Evolutionary conservation across 1,284 basidiomycete genomes (phyloP).

Genomic region (Coniferiporia sulphurascens): DNA sequence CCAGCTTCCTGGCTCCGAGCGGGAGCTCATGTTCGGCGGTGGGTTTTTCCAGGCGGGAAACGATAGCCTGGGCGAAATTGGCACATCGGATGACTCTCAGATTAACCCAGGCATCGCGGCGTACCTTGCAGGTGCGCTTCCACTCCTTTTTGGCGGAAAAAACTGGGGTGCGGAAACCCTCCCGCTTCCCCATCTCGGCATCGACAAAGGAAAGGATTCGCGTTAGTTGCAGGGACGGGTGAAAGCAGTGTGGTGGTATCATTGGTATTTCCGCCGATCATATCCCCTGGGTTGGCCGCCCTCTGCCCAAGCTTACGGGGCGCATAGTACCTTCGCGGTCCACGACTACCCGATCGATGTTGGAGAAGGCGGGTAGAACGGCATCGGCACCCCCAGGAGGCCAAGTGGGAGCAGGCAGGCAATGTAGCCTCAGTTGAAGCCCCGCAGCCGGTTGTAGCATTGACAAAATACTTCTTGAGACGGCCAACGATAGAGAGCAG

Average conservation of each 20-base stretch:
- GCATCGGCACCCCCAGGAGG: constrained; percentile 26
- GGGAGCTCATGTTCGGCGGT: constrained; percentile 64
- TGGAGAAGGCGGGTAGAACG: not conserved
- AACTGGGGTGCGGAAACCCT: constrained; percentile 32
- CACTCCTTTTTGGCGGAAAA: constrained; percentile 41
- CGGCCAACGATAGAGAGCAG: constrained; percentile 33
- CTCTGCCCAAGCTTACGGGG: constrained; percentile 37
- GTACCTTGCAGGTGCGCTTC: constrained; percentile 44
- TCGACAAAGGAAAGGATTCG: constrained; percentile 12
- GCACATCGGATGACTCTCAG: constrained; percentile 39
- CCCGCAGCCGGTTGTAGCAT: constrained; percentile 34
- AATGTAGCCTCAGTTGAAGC: constrained; percentile 17
- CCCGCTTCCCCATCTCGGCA: not conserved
- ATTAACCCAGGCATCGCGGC: constrained; percentile 38
- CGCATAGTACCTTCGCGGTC: constrained; percentile 23
- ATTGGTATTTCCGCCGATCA: constrained; percentile 49
- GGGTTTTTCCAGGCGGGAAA: constrained; percentile 34
- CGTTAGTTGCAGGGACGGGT: constrained; percentile 35
- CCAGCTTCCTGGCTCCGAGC: constrained; percentile 46
- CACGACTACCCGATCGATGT: constrained; percentile 19
- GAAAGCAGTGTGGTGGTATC: constrained; percentile 52
- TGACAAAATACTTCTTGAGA: constrained; percentile 61
- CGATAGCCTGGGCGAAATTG: constrained; percentile 33
- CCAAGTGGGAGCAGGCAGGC: constrained; percentile 1
- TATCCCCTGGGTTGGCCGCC: constrained; percentile 52